Evolutionary conservation across 1,284 basidiomycete species (phyloP), one percentile per base, ranked within the genome.

Genomic region (Puccinia horiana): DNA sequence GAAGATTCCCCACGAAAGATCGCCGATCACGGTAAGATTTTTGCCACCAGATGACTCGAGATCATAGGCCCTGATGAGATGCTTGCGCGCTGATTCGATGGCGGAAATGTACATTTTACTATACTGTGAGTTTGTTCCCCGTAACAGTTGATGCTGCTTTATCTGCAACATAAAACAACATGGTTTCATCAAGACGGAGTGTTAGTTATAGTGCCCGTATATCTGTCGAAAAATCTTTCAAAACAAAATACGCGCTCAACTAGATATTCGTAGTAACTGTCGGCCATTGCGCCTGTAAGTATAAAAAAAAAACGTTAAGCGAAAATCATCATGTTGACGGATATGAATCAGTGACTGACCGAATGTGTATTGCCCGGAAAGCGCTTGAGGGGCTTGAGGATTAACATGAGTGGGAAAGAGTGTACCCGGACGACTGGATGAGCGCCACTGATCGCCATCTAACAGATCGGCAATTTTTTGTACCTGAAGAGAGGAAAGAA

Each of bases 261-360:
- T 29, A 90, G 86, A 84, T 90, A 90, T 84, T 90, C 90, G 85
- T 90, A 90, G 85, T 89, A 90, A 40, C 86, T 87, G 83, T 88
- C 87, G 6, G 85, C 84, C 82, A 52, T 83, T 11, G 37, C 76
- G 37, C 72, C 83, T 79, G 35, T 1, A n/a, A n/a, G n/a, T n/a
- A n/a, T n/a, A n/a, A 18, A 47, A 49, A 1, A 14, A 1, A 0
- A 77, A 11, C 52, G 42, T 35, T 44, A 12, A 29, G 35, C n/a
- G 35, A 44, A n/a, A 23, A 75, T 65, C n/a, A n/a, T n/a, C n/a
- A n/a, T n/a, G n/a, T n/a, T n/a, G n/a, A n/a, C n/a, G n/a, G n/a
- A n/a, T n/a, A n/a, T n/a, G n/a, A n/a, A n/a, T n/a, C n/a, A n/a
- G n/a, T n/a, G n/a, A n/a, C n/a, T n/a, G n/a, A n/a, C n/a, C n/a